phyloP scores from a whole-genome alignment of 495 filamentous ascomycete genomes.

The Rhypophila decipiens region DNA sequence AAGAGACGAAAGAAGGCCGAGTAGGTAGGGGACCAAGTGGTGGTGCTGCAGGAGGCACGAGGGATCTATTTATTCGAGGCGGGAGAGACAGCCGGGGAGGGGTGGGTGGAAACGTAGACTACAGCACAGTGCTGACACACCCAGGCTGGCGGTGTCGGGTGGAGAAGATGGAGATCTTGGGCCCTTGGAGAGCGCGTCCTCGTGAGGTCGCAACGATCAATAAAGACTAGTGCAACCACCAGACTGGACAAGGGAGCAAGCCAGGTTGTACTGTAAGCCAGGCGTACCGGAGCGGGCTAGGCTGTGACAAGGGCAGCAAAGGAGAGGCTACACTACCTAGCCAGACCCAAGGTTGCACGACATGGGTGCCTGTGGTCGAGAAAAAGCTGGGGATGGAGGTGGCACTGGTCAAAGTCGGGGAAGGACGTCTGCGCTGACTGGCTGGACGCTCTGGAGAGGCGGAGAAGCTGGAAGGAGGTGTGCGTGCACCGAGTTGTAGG shows the following conservation, averaged over 20 bases:
- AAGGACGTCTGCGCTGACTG: neutral
- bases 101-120: neutral
- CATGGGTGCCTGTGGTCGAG: neutral
- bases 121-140: constrained; percentile 3
- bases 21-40: constrained; percentile 7
- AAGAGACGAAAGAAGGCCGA: constrained; percentile 6
- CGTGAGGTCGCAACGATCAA: constrained; percentile 3
- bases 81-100: constrained; percentile 1
- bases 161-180: constrained; percentile 21
- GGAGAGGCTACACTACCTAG: neutral
- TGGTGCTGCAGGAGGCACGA: constrained; percentile 12
- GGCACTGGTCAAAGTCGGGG: neutral
- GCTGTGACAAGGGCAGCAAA: neutral
- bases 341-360: neutral
- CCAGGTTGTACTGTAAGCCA: too few relatives aligned
- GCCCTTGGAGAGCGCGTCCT: constrained; percentile 7
- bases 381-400: constrained; percentile 3
- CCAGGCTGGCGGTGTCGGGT: constrained; percentile 25
- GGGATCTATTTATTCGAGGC: constrained; percentile 21
- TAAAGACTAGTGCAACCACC: constrained; percentile 1
- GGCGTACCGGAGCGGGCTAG: neutral
- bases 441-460: neutral
- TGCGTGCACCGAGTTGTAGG: too few relatives aligned
- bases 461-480: constrained; percentile 3
- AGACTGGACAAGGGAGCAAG: too few relatives aligned